Percentiles rank a stretch among this genome's conserved stretches.
These are phyloP conservation scores for Mortierella sp. DNA, from an alignment of 371 early-diverging fungal genomes.

Conservation along the genomic window DNA sequence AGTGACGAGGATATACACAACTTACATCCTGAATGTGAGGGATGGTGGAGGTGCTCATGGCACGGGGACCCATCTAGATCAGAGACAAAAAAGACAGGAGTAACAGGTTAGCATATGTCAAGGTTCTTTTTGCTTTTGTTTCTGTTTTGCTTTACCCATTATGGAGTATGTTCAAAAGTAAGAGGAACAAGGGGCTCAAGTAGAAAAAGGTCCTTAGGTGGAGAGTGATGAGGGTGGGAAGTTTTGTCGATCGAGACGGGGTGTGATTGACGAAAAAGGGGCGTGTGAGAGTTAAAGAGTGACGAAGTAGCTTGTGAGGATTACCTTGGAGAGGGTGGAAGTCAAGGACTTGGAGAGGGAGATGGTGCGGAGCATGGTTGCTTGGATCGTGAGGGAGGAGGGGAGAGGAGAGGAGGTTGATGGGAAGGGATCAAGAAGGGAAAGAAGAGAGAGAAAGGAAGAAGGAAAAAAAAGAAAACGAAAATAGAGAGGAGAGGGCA, in stretches of 20 bases:
- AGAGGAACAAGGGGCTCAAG: background rate
- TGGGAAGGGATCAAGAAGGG: conserved; percentile 18
- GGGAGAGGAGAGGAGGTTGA: conserved; percentile 15
- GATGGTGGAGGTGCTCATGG: conserved; percentile 53
- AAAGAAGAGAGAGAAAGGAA: conserved; percentile 1
- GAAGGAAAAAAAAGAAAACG: conserved; percentile 6
- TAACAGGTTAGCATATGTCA: background rate
- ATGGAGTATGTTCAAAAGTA: background rate
- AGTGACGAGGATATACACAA: background rate
- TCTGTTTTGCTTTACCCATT: background rate
- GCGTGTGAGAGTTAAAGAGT: background rate
- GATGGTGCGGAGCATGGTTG: conserved; percentile 45
- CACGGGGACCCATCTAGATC: conserved; percentile 55
- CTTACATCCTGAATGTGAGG: conserved; percentile 55
- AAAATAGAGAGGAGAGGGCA: background rate
- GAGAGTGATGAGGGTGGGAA: background rate
- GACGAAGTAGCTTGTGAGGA: background rate
- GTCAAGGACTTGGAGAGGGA: conserved; percentile 46
- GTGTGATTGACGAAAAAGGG: background rate
- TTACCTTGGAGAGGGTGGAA: conserved; percentile 36
- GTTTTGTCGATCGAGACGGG: background rate
- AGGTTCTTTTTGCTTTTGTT: background rate
- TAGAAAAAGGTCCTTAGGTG: background rate
- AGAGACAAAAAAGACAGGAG: background rate
- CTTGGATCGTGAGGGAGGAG: conserved; percentile 10